A percentile compares a stretch with the other conserved stretches of the same genome.
phyloP scores from a whole-genome alignment of 225 moss, liverwort and hornwort species.

The Climacium dendroides region DNA sequence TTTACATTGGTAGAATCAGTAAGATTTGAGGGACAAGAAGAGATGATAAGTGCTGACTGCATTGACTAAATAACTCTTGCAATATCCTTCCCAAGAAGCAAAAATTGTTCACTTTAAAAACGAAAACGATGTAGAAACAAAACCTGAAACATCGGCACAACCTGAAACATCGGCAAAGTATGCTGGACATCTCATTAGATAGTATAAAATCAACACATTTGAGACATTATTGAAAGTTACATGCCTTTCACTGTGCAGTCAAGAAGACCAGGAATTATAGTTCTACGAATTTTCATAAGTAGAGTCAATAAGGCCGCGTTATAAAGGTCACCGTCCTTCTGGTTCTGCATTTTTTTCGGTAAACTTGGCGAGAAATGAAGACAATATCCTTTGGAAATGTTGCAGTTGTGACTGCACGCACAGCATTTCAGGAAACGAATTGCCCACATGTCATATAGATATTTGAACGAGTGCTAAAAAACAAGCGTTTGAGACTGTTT shows the following conservation, averaged over 20 bases:
- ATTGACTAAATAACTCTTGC: neutral
- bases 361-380: slow-evolving; percentile 66
- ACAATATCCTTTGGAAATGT: slow-evolving; percentile 24
- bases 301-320: slow-evolving; percentile 20
- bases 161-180: neutral
- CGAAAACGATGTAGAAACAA: neutral
- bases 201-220: neutral
- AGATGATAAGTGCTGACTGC: neutral
- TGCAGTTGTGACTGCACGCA: slow-evolving; percentile 20
- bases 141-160: neutral
- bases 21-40: neutral
- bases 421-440: neutral
- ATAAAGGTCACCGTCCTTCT: slow-evolving; percentile 7
- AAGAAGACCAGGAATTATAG: slow-evolving; percentile 60
- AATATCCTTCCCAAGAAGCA: neutral
- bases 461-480: neutral
- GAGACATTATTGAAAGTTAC: neutral
- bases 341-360: slow-evolving; percentile 28
- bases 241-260: slow-evolving; percentile 60
- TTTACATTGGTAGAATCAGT: neutral
- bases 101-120: neutral
- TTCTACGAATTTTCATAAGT: slow-evolving; percentile 39
- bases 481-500: neutral
- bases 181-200: neutral
- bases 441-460: neutral